A percentile compares a stretch with the other conserved stretches of the same genome.
Evolutionary conservation across 2,329 filamentous ascomycete species (phyloP).

Genomic region (Pseudovirgaria hyperparasitica): DNA sequence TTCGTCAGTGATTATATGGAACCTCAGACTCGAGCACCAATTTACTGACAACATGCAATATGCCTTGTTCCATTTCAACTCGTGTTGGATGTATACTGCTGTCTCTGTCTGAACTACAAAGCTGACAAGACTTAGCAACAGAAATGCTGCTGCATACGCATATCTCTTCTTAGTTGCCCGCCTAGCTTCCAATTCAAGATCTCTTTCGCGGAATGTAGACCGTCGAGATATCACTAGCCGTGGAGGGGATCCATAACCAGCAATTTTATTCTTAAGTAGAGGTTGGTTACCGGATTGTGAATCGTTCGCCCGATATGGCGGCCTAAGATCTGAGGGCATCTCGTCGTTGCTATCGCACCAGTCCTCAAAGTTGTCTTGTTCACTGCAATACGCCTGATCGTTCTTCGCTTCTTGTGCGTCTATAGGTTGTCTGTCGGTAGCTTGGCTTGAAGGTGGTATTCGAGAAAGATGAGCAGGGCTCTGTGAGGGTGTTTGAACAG

Average conservation of each 20-base stretch:
- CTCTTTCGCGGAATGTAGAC: conserved; percentile 64
- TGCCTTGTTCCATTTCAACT: conserved; percentile 92
- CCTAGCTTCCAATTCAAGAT: conserved; percentile 52
- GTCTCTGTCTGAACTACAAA: conserved; percentile 95
- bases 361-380: conserved; percentile 23
- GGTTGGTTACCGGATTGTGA: conserved; percentile 37
- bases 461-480: conserved; percentile 10
- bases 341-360: conserved; percentile 31
- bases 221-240: conserved; percentile 36
- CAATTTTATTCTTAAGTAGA: conserved; percentile 34
- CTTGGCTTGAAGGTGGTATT: conserved; percentile 8
- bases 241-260: conserved; percentile 24
- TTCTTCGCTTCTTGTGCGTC: conserved; percentile 9
- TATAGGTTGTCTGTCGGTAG: conserved; percentile 2
- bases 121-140: conserved; percentile 68
- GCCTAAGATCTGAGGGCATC: conserved; percentile 39
- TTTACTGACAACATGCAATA: conserved; percentile 83
- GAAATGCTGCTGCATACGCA: conserved; percentile 72
- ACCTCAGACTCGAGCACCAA: not conserved
- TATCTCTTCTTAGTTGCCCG: conserved; percentile 69
- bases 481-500: conserved; percentile 13
- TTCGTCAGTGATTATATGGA: conserved; percentile 3
- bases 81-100: conserved; percentile 85
- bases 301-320: conserved; percentile 21
- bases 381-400: conserved; percentile 6